phyloP scores from a whole-genome alignment of 2,329 filamentous ascomycete species.

The Sodiomyces alkalinus region DNA sequence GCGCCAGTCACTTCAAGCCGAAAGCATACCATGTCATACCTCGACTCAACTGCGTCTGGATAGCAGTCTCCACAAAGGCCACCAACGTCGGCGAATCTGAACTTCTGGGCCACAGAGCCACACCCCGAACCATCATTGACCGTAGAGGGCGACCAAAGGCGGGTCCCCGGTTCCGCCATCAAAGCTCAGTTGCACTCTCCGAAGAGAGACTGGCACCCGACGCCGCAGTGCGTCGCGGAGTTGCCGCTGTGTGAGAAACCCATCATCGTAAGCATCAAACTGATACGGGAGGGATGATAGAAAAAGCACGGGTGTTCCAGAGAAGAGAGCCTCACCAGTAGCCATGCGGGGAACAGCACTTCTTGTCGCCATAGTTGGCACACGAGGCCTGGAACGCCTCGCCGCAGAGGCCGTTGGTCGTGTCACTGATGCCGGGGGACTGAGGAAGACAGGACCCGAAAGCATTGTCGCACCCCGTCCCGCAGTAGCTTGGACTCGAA shows the following conservation, averaged over 20 bases:
- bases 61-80: no score
- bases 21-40: no score
- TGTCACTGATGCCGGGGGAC: slow-evolving; percentile 11
- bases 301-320: no score
- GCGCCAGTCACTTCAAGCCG: no score
- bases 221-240: slow-evolving; percentile 14
- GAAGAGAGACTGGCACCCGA: slow-evolving; percentile 18
- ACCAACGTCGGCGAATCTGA: no score
- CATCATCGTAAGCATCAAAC: slow-evolving; percentile 2
- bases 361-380: slow-evolving; percentile 14
- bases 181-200: slow-evolving; percentile 14
- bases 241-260: slow-evolving; percentile 11
- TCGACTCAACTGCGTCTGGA: no score
- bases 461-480: slow-evolving; percentile 20
- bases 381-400: slow-evolving; percentile 16
- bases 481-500: slow-evolving; percentile 17
- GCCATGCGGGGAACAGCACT: slow-evolving; percentile 20
- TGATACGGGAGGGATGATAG: background rate
- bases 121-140: no score
- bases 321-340: slow-evolving; percentile 23
- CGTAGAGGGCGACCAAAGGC: no score
- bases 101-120: no score
- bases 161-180: no score
- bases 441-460: slow-evolving; percentile 18
- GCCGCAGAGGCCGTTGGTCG: slow-evolving; percentile 22